These are phyloP conservation scores for Xylariaceae sp. DNA, from an alignment of 2,329 filamentous ascomycete genomes.

Conservation along the genomic window DNA sequence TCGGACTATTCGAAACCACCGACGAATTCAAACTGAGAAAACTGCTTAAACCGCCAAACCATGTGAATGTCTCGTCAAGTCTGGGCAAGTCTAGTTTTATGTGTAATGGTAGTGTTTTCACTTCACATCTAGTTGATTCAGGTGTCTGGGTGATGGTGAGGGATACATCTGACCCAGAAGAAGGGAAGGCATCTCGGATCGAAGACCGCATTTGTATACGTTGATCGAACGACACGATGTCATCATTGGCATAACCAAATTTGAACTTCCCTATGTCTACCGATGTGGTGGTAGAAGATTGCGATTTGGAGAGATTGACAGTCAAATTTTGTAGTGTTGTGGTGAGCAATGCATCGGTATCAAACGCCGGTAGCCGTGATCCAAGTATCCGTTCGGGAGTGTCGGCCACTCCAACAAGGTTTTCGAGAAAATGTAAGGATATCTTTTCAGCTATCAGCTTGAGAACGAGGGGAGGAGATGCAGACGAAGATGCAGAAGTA, in stretches of 20 bases:
- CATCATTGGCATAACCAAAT: slow-evolving; percentile 61
- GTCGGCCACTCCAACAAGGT: slow-evolving; percentile 51
- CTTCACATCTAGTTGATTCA: slow-evolving; percentile 52
- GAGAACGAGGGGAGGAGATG: slow-evolving; percentile 36
- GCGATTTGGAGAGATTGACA: slow-evolving; percentile 29
- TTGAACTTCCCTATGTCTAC: slow-evolving; percentile 56
- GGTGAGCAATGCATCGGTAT: slow-evolving; percentile 52
- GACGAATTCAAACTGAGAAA: slow-evolving; percentile 86
- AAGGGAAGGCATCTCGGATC: slow-evolving; percentile 56
- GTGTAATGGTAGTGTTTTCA: slow-evolving; percentile 75
- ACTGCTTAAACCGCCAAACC: slow-evolving; percentile 88
- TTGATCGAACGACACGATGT: slow-evolving; percentile 63
- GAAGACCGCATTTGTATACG: slow-evolving; percentile 57
- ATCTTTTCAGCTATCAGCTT: slow-evolving; percentile 48
- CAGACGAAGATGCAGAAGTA: slow-evolving; percentile 12
- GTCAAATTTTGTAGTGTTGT: slow-evolving; percentile 46
- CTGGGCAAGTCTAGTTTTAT: slow-evolving; percentile 74
- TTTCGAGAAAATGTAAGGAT: slow-evolving; percentile 55
- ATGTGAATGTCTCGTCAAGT: slow-evolving; percentile 81
- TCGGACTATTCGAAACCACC: slow-evolving; percentile 69
- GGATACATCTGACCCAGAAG: slow-evolving; percentile 56
- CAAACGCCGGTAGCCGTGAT: slow-evolving; percentile 39
- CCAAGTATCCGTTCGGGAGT: slow-evolving; percentile 46
- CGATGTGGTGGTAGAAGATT: slow-evolving; percentile 33
- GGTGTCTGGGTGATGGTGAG: slow-evolving; percentile 48